These are phyloP conservation scores for Trichoderma erinaceum DNA, from an alignment of 495 filamentous ascomycete species.

Conservation along the genomic window DNA sequence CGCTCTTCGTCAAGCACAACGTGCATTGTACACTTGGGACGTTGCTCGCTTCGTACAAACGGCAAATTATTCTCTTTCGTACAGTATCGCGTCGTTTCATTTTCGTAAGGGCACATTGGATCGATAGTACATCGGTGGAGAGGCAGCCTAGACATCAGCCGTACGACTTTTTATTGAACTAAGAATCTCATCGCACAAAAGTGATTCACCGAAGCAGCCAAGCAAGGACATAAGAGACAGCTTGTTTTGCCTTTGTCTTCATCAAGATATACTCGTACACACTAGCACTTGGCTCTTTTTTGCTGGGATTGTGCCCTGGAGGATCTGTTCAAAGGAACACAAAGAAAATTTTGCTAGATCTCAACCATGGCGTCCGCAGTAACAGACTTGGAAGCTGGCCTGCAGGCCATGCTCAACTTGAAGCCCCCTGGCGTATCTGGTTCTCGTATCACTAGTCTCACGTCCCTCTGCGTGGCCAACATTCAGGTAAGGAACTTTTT, in stretches of 20 bases:
- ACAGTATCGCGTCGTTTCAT: conserved; percentile 9
- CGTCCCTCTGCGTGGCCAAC: conserved; percentile 76
- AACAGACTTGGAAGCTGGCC: conserved; percentile 81
- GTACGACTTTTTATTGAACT: conserved; percentile 3
- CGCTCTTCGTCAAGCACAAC: not conserved
- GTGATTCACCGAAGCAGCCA: conserved; percentile 10
- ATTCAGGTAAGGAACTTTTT: conserved; percentile 69
- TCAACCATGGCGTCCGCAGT: conserved; percentile 68
- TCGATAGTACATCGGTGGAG: conserved; percentile 8
- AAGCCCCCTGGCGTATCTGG: conserved; percentile 93
- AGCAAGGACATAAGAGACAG: not conserved
- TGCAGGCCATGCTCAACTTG: conserved; percentile 84
- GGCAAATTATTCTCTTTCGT: not conserved
- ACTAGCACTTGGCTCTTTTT: not conserved
- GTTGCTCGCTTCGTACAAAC: conserved; percentile 6
- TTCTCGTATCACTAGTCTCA: conserved; percentile 81
- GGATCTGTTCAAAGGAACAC: not conserved
- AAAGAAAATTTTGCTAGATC: not conserved
- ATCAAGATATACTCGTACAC: not conserved
- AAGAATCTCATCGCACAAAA: not conserved
- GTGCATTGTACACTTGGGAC: conserved; percentile 5
- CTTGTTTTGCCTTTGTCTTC: conserved; percentile 7
- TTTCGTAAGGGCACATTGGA: not conserved
- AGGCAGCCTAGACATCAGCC: conserved; percentile 10
- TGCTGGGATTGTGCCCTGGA: not conserved